A percentile compares a stretch with the other conserved stretches of the same genome.
Conservation (phyloP, 78 protist species). For the Bodo saltans region DNA sequence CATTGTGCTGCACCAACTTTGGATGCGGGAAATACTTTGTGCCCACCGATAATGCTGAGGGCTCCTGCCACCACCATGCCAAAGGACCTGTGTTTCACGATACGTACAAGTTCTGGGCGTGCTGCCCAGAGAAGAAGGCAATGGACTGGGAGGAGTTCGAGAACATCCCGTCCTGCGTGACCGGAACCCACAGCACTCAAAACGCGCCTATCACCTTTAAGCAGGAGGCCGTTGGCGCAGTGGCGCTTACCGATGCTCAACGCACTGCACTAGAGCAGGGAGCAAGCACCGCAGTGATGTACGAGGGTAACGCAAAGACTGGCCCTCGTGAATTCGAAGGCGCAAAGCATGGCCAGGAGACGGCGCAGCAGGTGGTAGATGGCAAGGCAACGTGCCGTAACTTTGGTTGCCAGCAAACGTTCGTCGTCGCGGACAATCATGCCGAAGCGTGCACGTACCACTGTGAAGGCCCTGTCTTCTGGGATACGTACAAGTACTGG, state of each 20-base stretch:
- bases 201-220: background rate
- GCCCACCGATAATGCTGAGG: background rate
- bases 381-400: slow-evolving; percentile 4
- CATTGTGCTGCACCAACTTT: background rate
- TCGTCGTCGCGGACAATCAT: background rate
- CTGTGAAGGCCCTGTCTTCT: background rate
- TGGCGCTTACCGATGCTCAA: background rate
- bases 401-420: slow-evolving; percentile 12
- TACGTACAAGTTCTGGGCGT: slow-evolving; percentile 3
- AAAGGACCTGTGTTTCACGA: slow-evolving; percentile 19
- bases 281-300: background rate
- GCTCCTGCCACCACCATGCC: background rate
- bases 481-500: background rate
- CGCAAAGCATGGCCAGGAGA: background rate
- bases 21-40: background rate
- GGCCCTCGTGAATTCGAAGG: background rate
- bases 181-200: background rate
- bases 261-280: background rate
- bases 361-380: background rate
- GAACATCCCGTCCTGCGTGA: background rate
- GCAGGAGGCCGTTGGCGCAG: background rate
- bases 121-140: background rate
- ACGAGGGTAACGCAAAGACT: background rate
- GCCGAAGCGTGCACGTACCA: background rate
- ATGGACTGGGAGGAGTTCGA: background rate